A percentile compares a stretch with the other conserved stretches of the same genome.
Conservation (phyloP, 305 asterid species). For the Solanum chacoense region DNA sequence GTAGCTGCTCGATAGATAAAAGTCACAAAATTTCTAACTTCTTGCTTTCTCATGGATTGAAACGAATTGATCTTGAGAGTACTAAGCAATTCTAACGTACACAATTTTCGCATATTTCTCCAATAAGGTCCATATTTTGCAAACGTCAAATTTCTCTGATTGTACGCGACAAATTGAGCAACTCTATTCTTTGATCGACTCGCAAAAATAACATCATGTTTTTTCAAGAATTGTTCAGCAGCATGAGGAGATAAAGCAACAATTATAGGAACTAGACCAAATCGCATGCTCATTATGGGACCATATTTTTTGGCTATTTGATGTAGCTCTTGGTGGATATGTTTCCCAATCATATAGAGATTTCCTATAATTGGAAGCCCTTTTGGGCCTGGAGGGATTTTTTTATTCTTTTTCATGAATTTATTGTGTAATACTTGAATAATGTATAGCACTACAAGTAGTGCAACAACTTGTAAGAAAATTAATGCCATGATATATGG, state of each 20-base stretch:
- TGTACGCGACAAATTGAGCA: not conserved
- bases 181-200: not conserved
- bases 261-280: not conserved
- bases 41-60: conserved; percentile 14
- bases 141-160: not conserved
- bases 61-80: conserved; percentile 8
- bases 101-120: conserved; percentile 25
- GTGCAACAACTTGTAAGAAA: not conserved
- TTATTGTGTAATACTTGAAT: not conserved
- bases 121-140: conserved; percentile 2
- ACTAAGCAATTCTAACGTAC: not conserved
- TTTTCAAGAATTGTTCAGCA: not conserved
- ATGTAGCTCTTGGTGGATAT: not conserved
- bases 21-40: conserved; percentile 1
- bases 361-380: conserved; percentile 9
- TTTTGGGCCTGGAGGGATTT: conserved; percentile 3
- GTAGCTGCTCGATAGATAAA: conserved; percentile 9
- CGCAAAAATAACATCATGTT: not conserved
- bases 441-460: not conserved
- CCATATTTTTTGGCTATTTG: not conserved
- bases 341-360: not conserved
- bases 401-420: not conserved
- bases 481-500: not conserved
- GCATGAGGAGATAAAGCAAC: not conserved
- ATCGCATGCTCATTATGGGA: not conserved